Conservation (phyloP, 495 filamentous ascomycete genomes). For the Tuber magnatum region DNA sequence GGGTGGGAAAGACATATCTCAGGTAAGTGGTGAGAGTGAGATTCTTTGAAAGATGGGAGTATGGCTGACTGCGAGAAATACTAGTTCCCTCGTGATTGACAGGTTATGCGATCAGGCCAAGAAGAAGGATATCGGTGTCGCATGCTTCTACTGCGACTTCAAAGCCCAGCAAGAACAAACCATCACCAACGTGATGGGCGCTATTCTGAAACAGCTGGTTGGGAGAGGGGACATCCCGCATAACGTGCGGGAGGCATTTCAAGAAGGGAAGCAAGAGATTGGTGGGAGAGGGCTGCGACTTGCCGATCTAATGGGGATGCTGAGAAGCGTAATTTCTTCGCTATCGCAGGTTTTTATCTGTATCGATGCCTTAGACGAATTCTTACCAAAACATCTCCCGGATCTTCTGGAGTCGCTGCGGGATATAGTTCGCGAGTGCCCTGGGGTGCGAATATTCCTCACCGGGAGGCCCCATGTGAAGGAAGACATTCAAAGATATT, state of each 20-base stretch:
- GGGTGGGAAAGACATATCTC: too few species aligned
- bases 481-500: background rate
- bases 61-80: background rate
- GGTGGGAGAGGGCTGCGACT: background rate
- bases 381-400: background rate
- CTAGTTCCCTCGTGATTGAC: background rate
- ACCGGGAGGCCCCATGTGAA: background rate
- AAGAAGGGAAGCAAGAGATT: background rate
- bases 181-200: background rate
- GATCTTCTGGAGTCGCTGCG: background rate
- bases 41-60: too few species aligned
- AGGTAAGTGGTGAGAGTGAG: too few species aligned
- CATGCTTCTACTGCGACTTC: background rate
- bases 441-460: background rate
- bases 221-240: background rate
- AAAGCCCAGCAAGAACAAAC: background rate
- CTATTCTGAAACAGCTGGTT: background rate
- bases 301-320: background rate
- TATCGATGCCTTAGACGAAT: background rate
- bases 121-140: background rate
- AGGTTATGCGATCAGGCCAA: background rate
- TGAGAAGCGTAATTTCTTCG: background rate
- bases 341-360: background rate
- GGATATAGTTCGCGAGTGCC: background rate
- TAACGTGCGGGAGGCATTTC: background rate